These are phyloP conservation scores for Populus hybrid DNA, from an alignment of 441 rosid species.

Conservation along the genomic window DNA sequence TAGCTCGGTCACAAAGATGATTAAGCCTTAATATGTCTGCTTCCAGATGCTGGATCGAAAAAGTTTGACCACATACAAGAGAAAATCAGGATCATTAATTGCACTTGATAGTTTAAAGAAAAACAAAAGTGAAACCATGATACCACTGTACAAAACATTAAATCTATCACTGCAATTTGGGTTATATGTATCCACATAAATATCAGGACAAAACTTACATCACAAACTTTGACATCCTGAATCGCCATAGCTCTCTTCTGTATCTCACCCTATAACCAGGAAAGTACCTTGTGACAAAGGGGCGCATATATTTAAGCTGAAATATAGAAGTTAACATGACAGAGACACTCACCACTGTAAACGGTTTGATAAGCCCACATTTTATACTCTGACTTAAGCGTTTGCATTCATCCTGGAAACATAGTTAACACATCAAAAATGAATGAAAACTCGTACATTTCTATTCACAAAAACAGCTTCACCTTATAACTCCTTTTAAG, in stretches of 20 bases:
- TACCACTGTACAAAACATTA: neutral
- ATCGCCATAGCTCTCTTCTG: slow-evolving; percentile 67
- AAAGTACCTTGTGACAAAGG: slow-evolving; percentile 17
- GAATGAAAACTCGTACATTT: neutral
- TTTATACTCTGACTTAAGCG: slow-evolving; percentile 62
- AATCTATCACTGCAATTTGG: neutral
- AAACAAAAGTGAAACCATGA: neutral
- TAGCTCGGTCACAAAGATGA: slow-evolving; percentile 90
- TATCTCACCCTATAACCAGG: slow-evolving; percentile 71
- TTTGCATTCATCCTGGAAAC: slow-evolving; percentile 85
- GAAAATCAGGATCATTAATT: slow-evolving; percentile 8
- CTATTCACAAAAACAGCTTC: slow-evolving; percentile 6
- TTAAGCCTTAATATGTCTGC: slow-evolving; percentile 63
- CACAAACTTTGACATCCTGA: slow-evolving; percentile 62
- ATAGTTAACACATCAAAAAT: slow-evolving; percentile 25
- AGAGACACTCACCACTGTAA: slow-evolving; percentile 65
- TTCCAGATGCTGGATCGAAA: slow-evolving; percentile 59
- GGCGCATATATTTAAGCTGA: slow-evolving; percentile 15
- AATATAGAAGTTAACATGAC: slow-evolving; percentile 17
- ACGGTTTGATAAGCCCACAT: slow-evolving; percentile 63
- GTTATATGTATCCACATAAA: slow-evolving; percentile 1
- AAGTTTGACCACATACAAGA: slow-evolving; percentile 17
- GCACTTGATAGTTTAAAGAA: neutral
- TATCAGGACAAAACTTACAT: slow-evolving; percentile 48
- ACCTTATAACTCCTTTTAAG: neutral